These are phyloP conservation scores for Terfezia claveryi DNA, from an alignment of 495 filamentous ascomycete species.

Conservation along the genomic window DNA sequence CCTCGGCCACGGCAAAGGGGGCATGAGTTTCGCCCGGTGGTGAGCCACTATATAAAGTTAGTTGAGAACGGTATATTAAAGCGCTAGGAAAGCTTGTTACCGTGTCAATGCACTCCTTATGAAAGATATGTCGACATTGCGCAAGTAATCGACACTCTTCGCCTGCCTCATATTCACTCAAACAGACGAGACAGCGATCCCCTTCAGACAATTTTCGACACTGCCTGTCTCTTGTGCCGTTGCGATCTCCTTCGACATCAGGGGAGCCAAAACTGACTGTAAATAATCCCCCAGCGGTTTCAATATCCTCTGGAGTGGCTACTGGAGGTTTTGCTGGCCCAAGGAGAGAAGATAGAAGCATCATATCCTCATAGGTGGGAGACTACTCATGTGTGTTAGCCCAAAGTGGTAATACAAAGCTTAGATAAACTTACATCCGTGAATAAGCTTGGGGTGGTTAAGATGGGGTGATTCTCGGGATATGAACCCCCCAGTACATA, in stretches of 20 bases:
- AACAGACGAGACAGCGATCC: conserved; percentile 48
- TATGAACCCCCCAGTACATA: conserved; percentile 60
- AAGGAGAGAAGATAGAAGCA: conserved; percentile 45
- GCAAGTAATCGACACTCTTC: conserved; percentile 40
- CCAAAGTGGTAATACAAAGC: conserved; percentile 1
- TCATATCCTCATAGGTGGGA: conserved; percentile 63
- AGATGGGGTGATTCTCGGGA: conserved; percentile 53
- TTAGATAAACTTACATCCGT: conserved; percentile 36
- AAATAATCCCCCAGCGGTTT: conserved; percentile 38
- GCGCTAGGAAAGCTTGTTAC: conserved; percentile 22
- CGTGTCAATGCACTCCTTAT: conserved; percentile 57
- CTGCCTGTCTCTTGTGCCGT: conserved; percentile 20
- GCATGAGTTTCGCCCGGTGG: conserved; percentile 58
- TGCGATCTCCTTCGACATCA: conserved; percentile 25
- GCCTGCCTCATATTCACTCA: conserved; percentile 44
- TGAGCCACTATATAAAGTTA: conserved; percentile 39
- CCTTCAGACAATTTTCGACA: conserved; percentile 27
- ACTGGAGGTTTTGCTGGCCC: conserved; percentile 58
- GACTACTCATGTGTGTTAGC: conserved; percentile 24
- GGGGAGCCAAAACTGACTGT: conserved; percentile 14
- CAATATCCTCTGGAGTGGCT: conserved; percentile 43
- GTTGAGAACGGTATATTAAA: neutral
- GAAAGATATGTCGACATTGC: conserved; percentile 51
- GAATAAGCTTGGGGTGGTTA: conserved; percentile 54
- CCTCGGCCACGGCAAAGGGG: conserved; percentile 52